Evolutionary conservation across 2,329 filamentous ascomycete species (phyloP).

Genomic region (Pseudopithomyces chartarum): DNA sequence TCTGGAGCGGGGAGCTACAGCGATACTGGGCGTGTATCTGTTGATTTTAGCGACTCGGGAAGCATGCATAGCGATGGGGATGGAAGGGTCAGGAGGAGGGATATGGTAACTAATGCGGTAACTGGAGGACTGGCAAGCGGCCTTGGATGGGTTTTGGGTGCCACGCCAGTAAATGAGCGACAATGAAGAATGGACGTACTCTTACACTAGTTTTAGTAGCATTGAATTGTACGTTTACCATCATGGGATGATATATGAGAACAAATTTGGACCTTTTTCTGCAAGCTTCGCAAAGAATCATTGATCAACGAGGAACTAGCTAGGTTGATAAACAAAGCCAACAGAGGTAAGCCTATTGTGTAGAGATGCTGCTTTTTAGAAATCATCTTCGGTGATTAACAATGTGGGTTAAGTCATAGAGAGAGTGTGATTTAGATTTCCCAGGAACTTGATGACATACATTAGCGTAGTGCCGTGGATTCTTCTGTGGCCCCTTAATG

Average conservation of each 20-base stretch:
- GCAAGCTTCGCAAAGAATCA: too few relatives aligned
- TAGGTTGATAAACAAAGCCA: too few relatives aligned
- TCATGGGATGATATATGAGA: neutral
- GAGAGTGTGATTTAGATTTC: too few relatives aligned
- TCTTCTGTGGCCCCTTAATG: too few relatives aligned
- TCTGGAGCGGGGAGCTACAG: constrained; percentile 8
- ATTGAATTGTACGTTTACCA: neutral
- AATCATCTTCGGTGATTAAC: too few relatives aligned
- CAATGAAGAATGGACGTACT: neutral
- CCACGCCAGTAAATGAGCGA: constrained; percentile 5
- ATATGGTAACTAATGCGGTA: constrained; percentile 70
- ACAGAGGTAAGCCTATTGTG: too few relatives aligned
- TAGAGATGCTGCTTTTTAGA: too few relatives aligned
- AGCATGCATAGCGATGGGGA: constrained; percentile 38
- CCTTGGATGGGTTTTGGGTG: constrained; percentile 68
- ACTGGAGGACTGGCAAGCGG: constrained; percentile 66
- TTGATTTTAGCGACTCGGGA: constrained; percentile 44
- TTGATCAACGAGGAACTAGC: too few relatives aligned
- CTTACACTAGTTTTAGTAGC: neutral
- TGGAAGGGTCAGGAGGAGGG: constrained; percentile 67
- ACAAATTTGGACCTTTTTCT: neutral
- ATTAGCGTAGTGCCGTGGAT: too few relatives aligned
- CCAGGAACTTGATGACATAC: too few relatives aligned
- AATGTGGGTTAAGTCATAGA: too few relatives aligned
- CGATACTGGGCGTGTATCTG: constrained; percentile 28